Conservation (phyloP, 306 rosid species). For the Pyrus pyrifolia region DNA sequence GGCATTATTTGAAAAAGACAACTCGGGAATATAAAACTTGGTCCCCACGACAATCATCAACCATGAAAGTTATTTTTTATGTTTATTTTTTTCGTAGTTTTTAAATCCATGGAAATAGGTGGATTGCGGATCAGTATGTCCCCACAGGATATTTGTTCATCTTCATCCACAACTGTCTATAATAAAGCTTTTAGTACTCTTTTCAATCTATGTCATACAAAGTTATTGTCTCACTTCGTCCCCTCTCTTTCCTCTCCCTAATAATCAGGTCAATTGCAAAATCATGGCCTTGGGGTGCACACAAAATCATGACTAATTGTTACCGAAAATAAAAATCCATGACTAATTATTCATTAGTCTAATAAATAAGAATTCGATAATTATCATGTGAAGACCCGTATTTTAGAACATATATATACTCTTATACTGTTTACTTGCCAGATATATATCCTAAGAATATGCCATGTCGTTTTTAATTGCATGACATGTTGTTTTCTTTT, state of each 20-base stretch:
- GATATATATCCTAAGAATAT: no score
- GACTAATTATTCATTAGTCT: not conserved
- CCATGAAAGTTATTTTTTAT: not conserved
- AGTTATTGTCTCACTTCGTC: not conserved
- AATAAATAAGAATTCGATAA: not conserved
- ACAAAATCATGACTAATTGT: not conserved
- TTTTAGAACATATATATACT: no score
- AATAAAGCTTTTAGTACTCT: not conserved
- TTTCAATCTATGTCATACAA: not conserved
- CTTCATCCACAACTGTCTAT: slow-evolving; percentile 2
- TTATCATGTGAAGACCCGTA: no score
- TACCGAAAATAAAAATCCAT: not conserved
- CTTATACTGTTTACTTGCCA: no score
- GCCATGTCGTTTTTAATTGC: no score
- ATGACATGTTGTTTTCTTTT: no score
- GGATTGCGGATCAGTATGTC: not conserved
- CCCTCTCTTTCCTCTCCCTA: not conserved
- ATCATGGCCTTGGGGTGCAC: not conserved
- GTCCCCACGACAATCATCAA: not conserved
- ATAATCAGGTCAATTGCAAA: not conserved
- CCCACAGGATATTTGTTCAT: slow-evolving; percentile 13
- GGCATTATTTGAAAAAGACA: no score
- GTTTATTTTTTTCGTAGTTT: not conserved
- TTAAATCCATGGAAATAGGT: not conserved
- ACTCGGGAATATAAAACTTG: not conserved